A percentile compares a stretch with the other conserved stretches of the same genome.
Evolutionary conservation across 352 stramenopile species (phyloP).

Genomic region (Phytopythium oedochilum): DNA sequence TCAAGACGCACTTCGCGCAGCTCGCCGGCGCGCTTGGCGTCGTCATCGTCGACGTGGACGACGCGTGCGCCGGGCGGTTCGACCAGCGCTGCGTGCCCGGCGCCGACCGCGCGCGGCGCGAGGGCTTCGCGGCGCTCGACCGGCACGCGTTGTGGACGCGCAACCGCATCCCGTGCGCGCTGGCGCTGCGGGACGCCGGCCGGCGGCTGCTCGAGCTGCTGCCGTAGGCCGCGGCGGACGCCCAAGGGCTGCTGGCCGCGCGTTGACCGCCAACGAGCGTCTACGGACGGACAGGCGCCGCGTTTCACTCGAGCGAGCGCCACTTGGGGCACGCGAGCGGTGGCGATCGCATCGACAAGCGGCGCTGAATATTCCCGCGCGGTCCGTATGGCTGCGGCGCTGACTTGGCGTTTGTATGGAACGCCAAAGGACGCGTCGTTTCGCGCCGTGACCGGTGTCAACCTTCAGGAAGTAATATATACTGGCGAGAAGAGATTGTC

Average conservation of each 20-base stretch:
- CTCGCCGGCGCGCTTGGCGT: conserved; percentile 59
- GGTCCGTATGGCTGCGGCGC: not conserved
- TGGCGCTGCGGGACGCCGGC: conserved; percentile 32
- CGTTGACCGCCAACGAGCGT: not conserved
- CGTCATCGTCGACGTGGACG: conserved; percentile 47
- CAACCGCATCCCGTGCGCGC: conserved; percentile 59
- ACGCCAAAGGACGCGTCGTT: not conserved
- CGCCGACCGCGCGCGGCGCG: conserved; percentile 28
- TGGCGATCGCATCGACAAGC: not conserved
- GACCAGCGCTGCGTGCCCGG: conserved; percentile 70
- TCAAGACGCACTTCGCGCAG: conserved; percentile 66
- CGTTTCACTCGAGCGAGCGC: not conserved
- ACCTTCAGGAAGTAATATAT: not conserved
- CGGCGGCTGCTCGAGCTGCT: conserved; percentile 24
- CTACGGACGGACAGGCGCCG: not conserved
- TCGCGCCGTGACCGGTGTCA: not conserved
- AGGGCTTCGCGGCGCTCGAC: conserved; percentile 59
- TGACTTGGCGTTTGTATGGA: not conserved
- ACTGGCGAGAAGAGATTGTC: not conserved
- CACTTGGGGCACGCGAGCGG: not conserved
- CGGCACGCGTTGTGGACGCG: conserved; percentile 43
- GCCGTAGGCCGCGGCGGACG: not conserved
- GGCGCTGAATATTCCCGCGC: not conserved
- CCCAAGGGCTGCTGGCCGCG: not conserved
- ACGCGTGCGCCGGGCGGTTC: conserved; percentile 42